Evolutionary conservation across 108 stramenopile genomes (phyloP).

Genomic region (Aurantiochytrium sp.): DNA sequence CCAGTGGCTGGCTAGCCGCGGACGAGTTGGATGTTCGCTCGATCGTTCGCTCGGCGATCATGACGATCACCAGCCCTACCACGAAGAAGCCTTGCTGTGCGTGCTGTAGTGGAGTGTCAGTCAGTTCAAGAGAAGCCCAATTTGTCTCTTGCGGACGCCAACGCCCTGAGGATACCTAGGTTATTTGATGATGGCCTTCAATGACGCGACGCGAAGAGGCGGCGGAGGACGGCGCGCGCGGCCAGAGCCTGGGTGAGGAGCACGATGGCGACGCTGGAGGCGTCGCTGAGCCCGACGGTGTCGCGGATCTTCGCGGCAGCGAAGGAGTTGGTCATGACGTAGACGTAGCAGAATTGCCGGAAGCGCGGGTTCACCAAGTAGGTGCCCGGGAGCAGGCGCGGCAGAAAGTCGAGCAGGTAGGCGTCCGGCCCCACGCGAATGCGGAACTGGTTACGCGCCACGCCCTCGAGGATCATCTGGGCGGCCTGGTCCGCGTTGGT

Average conservation of each 20-base stretch:
- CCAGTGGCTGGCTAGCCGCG: too few species aligned
- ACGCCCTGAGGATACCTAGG: too few species aligned
- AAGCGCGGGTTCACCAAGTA: not conserved
- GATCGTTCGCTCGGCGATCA: too few species aligned
- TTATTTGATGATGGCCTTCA: too few species aligned
- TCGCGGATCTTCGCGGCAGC: not conserved
- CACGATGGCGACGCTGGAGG: not conserved
- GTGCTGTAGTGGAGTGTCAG: too few species aligned
- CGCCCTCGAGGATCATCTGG: not conserved
- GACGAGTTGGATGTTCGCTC: too few species aligned
- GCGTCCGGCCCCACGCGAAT: constrained; percentile 22
- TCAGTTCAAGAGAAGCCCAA: too few species aligned
- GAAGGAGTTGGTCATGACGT: not conserved
- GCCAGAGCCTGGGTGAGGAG: not conserved
- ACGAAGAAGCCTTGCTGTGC: too few species aligned
- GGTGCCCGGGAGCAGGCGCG: not conserved
- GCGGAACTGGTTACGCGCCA: not conserved
- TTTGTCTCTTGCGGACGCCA: too few species aligned
- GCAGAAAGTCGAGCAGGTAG: not conserved
- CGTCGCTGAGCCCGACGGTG: not conserved
- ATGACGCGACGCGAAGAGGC: not conserved
- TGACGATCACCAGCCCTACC: too few species aligned
- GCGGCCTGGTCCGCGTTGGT: not conserved
- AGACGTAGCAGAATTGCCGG: not conserved
- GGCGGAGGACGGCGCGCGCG: not conserved